These are phyloP conservation scores for Nakazawaea wyomingensis DNA, from an alignment of 805 yeast genomes.

Conservation along the genomic window DNA sequence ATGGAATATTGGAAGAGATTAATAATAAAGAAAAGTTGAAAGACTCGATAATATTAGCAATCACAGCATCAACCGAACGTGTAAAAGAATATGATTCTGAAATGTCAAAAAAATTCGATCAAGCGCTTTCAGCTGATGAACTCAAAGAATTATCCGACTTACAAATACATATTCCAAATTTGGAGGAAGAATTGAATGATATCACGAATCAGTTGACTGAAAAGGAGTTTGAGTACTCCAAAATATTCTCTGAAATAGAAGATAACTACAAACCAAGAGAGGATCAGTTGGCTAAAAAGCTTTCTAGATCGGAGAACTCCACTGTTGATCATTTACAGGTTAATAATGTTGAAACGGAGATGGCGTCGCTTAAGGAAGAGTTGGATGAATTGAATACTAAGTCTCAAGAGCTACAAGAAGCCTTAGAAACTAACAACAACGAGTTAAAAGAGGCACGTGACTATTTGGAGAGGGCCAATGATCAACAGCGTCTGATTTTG, in stretches of 20 bases:
- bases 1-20: conserved; percentile 39
- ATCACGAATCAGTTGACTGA: conserved; percentile 35
- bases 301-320: conserved; percentile 18
- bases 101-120: conserved; percentile 45
- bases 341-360: conserved; percentile 15
- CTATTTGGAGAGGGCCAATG: conserved; percentile 44
- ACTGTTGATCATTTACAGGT: conserved; percentile 7
- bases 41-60: conserved; percentile 28
- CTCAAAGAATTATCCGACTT: conserved; percentile 31
- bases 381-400: conserved; percentile 25
- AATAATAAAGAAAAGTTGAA: conserved; percentile 29
- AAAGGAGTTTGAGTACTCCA: conserved; percentile 42
- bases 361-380: conserved; percentile 17
- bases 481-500: conserved; percentile 48
- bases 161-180: conserved; percentile 28
- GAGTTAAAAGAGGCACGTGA: conserved; percentile 31
- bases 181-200: conserved; percentile 36
- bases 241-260: conserved; percentile 49
- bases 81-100: conserved; percentile 44
- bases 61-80: conserved; percentile 33
- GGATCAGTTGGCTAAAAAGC: conserved; percentile 29
- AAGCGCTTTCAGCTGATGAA: conserved; percentile 48
- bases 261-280: conserved; percentile 53
- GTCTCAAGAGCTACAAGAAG: conserved; percentile 23
- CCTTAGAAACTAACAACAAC: conserved; percentile 24